These are phyloP conservation scores for Chaetomiaceae sp. DNA, from an alignment of 2,329 filamentous ascomycete species.

Conservation along the genomic window DNA sequence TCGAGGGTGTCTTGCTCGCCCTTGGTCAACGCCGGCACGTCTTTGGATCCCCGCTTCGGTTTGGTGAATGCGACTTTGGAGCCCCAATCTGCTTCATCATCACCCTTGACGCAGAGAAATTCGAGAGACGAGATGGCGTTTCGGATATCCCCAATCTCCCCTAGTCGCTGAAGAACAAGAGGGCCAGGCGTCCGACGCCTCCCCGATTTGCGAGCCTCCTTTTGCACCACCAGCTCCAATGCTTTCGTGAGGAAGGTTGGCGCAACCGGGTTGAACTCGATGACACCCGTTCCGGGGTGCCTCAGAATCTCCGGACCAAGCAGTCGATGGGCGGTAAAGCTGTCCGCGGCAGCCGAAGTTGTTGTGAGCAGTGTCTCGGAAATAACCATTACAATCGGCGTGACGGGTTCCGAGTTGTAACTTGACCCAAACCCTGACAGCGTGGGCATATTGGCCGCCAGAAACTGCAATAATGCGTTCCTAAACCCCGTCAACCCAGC, in stretches of 20 bases:
- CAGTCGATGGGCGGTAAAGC: conserved; percentile 85
- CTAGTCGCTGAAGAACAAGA: conserved; percentile 69
- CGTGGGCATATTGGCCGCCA: conserved; percentile 62
- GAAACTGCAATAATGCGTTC: conserved; percentile 66
- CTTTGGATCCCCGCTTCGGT: conserved; percentile 56
- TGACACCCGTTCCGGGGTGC: conserved; percentile 70
- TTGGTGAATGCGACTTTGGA: conserved; percentile 68
- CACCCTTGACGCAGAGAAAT: conserved; percentile 82
- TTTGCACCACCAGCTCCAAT: conserved; percentile 73
- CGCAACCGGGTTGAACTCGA: conserved; percentile 92
- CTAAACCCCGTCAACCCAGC: conserved; percentile 66
- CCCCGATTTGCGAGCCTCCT: conserved; percentile 76
- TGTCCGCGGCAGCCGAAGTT: conserved; percentile 78
- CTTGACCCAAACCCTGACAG: conserved; percentile 43
- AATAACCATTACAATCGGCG: conserved; percentile 81
- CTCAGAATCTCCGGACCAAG: conserved; percentile 81
- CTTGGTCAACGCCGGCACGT: conserved; percentile 58
- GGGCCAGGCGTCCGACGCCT: conserved; percentile 72
- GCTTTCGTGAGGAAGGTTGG: conserved; percentile 81
- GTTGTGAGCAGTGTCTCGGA: conserved; percentile 87
- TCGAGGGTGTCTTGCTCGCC: conserved; percentile 76
- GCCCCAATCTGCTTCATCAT: conserved; percentile 69
- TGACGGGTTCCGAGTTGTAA: conserved; percentile 43
- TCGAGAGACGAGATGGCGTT: conserved; percentile 90
- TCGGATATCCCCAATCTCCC: conserved; percentile 85